Evolutionary conservation across 345 rosid species (phyloP), one percentile per base, ranked within the genome.

Genomic region (Ceriops zippeliana): DNA sequence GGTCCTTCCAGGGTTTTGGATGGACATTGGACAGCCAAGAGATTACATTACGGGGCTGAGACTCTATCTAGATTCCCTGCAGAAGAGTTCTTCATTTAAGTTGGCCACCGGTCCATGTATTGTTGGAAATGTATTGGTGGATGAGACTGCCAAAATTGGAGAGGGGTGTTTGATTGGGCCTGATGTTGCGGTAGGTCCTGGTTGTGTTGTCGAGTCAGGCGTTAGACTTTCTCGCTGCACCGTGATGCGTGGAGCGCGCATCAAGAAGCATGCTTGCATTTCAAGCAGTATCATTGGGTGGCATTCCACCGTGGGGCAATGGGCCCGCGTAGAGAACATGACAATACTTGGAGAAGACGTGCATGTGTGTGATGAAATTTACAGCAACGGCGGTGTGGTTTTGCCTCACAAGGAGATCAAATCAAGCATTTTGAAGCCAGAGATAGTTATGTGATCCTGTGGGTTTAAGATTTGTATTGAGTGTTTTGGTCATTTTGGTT

Each of bases 1-100:
- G 98, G 98, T 87, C 42, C 82, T 92, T n/a, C 96, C 96, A 0
- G 97, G 98, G 26, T 92, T 92, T 65, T 92, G 98, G 98, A 92
- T 92, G 98, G 98, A 92, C 81, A 87, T 92, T 46, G 98, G 98
- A 49, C 98, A 92, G 78, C 98, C 98, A 5, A 84, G 80, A 76
- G 98, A 92, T 64, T 92, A 92, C 87, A 90, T 92, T 56, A 80
- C 89, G 0, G 97, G 98, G 8, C 75, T 92, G 61, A 88, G 91
- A 69, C 96, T 92, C 49, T 92, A 92, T 74, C 87, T 92, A 7
- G 97, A 92, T 76, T 92, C 98, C 17, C 74, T 89, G 9, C 69
- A 88, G 54, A 90, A 90, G 86, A 89, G 78, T 21, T 83, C 90
- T 11, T 81, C 96, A 2, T 66, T 79, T 11, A 87, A 79, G 56